Conservation (phyloP, 2,329 filamentous ascomycete genomes). For the Pestalotiopsis sp. region DNA sequence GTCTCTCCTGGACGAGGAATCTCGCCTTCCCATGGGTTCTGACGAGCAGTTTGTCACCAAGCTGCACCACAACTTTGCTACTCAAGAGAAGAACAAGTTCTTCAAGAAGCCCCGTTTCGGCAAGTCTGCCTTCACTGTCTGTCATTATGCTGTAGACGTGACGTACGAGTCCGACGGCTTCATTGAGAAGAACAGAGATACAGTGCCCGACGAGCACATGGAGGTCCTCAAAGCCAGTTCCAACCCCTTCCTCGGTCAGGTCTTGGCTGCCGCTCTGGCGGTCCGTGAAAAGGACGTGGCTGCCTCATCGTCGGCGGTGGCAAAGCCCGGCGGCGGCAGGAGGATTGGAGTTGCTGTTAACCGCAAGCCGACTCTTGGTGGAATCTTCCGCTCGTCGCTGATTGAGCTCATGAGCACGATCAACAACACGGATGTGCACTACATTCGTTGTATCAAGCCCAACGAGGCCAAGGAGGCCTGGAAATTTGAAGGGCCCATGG, state of each 20-base stretch:
- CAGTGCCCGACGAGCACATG: constrained; percentile 97
- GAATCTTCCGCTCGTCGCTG: constrained; percentile 97
- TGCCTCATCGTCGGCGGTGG: constrained; percentile 66
- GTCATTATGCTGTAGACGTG: constrained; percentile 96
- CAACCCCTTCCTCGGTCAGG: constrained; percentile 82
- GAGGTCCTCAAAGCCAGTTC: constrained; percentile 83
- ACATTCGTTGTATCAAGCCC: constrained; percentile 98
- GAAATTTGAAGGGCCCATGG: constrained; percentile 99
- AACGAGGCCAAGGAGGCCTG: constrained; percentile 96
- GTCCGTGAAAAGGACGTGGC: constrained; percentile 88
- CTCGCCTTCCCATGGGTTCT: constrained; percentile 92
- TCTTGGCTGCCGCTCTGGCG: constrained; percentile 81
- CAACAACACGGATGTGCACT: constrained; percentile 97
- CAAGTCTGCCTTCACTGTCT: constrained; percentile 96
- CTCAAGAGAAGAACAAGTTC: constrained; percentile 85
- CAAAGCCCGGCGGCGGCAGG: constrained; percentile 78
- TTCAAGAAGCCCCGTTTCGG: constrained; percentile 99
- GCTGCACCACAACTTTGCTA: constrained; percentile 87
- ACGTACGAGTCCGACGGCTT: constrained; percentile 99
- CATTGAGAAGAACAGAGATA: constrained; percentile 99
- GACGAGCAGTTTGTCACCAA: constrained; percentile 98
- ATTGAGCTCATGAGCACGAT: constrained; percentile 99
- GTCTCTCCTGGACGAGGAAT: constrained; percentile 93
- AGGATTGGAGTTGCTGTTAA: constrained; percentile 91
- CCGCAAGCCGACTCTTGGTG: constrained; percentile 93